A percentile compares a stretch with the other conserved stretches of the same genome.
phyloP scores from a whole-genome alignment of 2,329 filamentous ascomycete genomes.

The Cordyceps fumosorosea region DNA sequence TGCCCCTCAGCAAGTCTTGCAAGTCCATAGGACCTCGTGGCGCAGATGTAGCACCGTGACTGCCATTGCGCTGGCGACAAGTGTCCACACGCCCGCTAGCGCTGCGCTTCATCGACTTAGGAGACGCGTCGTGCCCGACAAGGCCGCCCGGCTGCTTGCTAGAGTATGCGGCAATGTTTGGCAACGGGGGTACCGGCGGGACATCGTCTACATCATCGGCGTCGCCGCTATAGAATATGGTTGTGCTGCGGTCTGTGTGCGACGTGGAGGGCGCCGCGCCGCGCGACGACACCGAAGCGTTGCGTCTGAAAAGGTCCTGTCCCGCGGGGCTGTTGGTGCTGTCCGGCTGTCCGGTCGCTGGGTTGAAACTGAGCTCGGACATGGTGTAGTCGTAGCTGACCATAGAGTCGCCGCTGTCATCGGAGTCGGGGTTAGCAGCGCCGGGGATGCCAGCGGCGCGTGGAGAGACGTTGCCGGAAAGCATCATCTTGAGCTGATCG shows the following conservation, averaged over 20 bases:
- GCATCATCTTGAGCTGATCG: slow-evolving; percentile 56
- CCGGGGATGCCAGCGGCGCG: slow-evolving; percentile 34
- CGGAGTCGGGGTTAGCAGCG: slow-evolving; percentile 36
- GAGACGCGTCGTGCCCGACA: slow-evolving; percentile 20
- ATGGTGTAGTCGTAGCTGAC: slow-evolving; percentile 62
- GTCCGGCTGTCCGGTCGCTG: slow-evolving; percentile 25
- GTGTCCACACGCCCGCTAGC: slow-evolving; percentile 36
- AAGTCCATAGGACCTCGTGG: slow-evolving; percentile 34
- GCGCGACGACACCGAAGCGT: slow-evolving; percentile 30
- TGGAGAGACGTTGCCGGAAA: slow-evolving; percentile 43
- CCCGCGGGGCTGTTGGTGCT: slow-evolving; percentile 20
- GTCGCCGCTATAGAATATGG: slow-evolving; percentile 16
- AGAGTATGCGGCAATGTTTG: slow-evolving; percentile 29
- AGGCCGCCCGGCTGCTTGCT: slow-evolving; percentile 17
- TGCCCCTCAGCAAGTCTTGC: slow-evolving; percentile 42
- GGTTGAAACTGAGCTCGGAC: slow-evolving; percentile 61
- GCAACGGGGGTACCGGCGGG: slow-evolving; percentile 52
- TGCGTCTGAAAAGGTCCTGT: slow-evolving; percentile 24
- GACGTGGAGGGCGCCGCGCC: slow-evolving; percentile 24
- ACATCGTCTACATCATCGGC: slow-evolving; percentile 31
- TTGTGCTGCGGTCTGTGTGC: slow-evolving; percentile 6
- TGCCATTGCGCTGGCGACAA: slow-evolving; percentile 27
- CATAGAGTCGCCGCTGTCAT: slow-evolving; percentile 60
- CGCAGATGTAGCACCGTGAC: slow-evolving; percentile 15
- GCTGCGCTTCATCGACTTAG: slow-evolving; percentile 28